phyloP scores from a whole-genome alignment of 2,329 filamentous ascomycete genomes.

The Stemphylium vesicarium region DNA sequence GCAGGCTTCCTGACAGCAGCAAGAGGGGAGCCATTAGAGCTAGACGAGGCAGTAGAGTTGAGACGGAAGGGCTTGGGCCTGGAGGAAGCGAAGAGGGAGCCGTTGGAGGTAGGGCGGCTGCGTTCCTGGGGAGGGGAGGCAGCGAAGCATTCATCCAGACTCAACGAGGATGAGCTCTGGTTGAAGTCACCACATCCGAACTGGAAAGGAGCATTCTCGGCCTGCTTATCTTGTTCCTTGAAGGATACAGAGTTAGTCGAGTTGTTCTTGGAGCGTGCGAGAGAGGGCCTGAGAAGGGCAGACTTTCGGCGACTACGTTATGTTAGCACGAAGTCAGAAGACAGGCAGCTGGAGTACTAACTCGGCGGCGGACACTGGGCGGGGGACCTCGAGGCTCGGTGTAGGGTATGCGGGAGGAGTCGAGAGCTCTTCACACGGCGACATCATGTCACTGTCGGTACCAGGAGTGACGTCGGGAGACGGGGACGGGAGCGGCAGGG shows the following conservation, averaged over 20 bases:
- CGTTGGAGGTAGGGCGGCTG: conserved; percentile 60
- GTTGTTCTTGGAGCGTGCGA: conserved; percentile 76
- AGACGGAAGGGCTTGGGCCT: conserved; percentile 71
- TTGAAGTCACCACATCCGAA: conserved; percentile 64
- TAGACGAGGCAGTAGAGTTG: conserved; percentile 58
- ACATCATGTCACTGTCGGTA: conserved; percentile 55
- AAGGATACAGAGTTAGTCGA: conserved; percentile 70
- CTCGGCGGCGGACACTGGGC: conserved; percentile 47
- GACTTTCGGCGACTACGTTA: conserved; percentile 42
- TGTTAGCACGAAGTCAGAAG: conserved; percentile 25
- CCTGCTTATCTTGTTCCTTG: conserved; percentile 61
- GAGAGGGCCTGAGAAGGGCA: conserved; percentile 72
- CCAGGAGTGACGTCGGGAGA: conserved; percentile 62
- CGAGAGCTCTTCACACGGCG: conserved; percentile 42
- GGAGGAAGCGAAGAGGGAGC: conserved; percentile 59
- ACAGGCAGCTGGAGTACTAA: conserved; percentile 27
- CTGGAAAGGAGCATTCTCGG: conserved; percentile 62
- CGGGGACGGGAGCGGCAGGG: conserved; percentile 73
- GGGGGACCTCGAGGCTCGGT: conserved; percentile 39
- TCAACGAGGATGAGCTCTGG: conserved; percentile 65
- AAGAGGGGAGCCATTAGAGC: conserved; percentile 77
- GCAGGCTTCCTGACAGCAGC: conserved; percentile 68
- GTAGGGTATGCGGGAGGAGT: conserved; percentile 35
- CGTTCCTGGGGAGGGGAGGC: conserved; percentile 78
- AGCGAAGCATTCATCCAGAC: conserved; percentile 79